These are phyloP conservation scores for Pseudopediastrum boryanum DNA, from an alignment of 139 green algal species.

Conservation along the genomic window DNA sequence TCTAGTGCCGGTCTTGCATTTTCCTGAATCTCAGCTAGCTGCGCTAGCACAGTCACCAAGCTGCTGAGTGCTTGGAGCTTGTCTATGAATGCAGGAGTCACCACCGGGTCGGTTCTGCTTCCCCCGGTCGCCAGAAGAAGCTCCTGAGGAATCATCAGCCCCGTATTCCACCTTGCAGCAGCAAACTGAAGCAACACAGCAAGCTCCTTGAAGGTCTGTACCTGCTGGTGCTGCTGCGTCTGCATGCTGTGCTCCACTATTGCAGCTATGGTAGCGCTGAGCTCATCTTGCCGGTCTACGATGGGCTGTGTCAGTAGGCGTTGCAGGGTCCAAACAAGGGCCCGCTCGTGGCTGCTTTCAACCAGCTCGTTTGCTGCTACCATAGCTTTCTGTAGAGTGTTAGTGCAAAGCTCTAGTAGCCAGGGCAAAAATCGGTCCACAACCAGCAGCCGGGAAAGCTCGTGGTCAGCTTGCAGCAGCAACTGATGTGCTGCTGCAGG, in stretches of 20 bases:
- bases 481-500: background rate
- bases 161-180: background rate
- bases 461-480: background rate
- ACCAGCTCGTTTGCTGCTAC: background rate
- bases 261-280: background rate
- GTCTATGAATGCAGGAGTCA: background rate
- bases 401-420: slow-evolving; percentile 10
- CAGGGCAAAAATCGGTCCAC: background rate
- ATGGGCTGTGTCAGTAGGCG: slow-evolving; percentile 10
- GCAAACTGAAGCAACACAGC: slow-evolving; percentile 18
- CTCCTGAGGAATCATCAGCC: background rate
- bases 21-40: background rate
- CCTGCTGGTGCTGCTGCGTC: background rate
- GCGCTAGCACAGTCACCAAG: background rate
- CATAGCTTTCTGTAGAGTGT: background rate
- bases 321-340: slow-evolving; percentile 9
- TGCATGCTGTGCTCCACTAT: slow-evolving; percentile 15
- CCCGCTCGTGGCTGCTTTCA: slow-evolving; percentile 4
- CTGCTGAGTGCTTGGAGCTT: slow-evolving; percentile 2
- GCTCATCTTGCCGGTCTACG: background rate
- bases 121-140: slow-evolving; percentile 7
- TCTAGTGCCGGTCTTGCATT: background rate
- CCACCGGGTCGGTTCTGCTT: background rate
- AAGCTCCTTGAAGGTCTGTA: background rate
- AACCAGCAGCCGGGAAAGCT: background rate